Conservation (phyloP, 768 basidiomycete genomes). For the Russula compacta region DNA sequence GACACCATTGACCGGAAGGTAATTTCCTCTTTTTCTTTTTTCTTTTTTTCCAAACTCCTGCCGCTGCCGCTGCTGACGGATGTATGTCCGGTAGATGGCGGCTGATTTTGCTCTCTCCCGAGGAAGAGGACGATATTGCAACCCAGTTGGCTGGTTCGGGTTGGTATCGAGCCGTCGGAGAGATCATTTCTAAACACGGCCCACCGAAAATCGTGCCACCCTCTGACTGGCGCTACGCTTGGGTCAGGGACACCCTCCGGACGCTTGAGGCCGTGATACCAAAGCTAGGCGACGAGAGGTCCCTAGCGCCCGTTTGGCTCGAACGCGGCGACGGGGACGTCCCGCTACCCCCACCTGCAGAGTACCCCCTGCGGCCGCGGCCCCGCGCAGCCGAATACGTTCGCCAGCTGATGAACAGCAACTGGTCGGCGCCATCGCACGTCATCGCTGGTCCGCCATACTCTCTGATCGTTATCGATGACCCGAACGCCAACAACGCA, state of each 20-base stretch:
- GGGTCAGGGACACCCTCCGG: constrained; percentile 77
- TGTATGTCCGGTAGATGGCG: constrained; percentile 51
- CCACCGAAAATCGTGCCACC: constrained; percentile 52
- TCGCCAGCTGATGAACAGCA: constrained; percentile 37
- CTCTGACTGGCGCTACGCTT: constrained; percentile 82
- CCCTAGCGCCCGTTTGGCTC: constrained; percentile 48
- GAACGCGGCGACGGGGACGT: constrained; percentile 39
- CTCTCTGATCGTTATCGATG: constrained; percentile 81
- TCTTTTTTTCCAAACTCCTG: neutral
- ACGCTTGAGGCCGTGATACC: constrained; percentile 70
- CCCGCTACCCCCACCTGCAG: constrained; percentile 73
- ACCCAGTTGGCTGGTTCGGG: constrained; percentile 70
- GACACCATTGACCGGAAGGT: constrained; percentile 84
- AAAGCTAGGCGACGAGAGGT: constrained; percentile 48
- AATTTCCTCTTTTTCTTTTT: neutral
- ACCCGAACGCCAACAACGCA: constrained; percentile 76
- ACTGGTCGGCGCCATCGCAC: constrained; percentile 36
- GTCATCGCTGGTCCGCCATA: constrained; percentile 77
- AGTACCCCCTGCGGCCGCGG: constrained; percentile 75
- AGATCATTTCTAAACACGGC: constrained; percentile 63
- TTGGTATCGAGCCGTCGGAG: constrained; percentile 78
- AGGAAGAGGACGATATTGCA: constrained; percentile 89
- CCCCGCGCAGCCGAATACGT: constrained; percentile 70
- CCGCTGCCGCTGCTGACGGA: neutral
- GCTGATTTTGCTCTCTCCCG: constrained; percentile 80